phyloP scores from a whole-genome alignment of 192 early-diverging fungal species.

The Coemansia sp. region DNA sequence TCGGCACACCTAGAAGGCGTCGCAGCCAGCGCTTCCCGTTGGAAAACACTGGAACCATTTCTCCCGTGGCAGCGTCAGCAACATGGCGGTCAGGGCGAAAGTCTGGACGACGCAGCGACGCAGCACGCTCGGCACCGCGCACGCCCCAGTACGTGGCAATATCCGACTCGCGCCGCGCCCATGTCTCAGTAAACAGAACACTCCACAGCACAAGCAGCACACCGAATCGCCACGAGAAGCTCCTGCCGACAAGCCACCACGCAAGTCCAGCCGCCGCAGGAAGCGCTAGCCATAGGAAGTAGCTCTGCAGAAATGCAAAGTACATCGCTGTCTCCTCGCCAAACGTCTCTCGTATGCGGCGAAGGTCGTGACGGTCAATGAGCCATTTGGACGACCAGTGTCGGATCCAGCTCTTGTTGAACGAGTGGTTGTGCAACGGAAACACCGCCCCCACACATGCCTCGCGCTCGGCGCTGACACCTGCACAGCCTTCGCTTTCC shows the following conservation, averaged over 20 bases:
- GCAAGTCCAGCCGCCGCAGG: constrained; percentile 69
- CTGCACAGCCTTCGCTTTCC: constrained; percentile 31
- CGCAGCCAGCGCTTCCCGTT: constrained; percentile 70
- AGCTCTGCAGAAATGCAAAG: constrained; percentile 93
- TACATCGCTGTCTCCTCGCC: constrained; percentile 93
- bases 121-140: constrained; percentile 38
- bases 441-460: constrained; percentile 66
- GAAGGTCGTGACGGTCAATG: constrained; percentile 71
- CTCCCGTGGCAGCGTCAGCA: constrained; percentile 72
- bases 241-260: constrained; percentile 56
- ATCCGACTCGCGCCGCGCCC: constrained; percentile 76
- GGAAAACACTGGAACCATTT: constrained; percentile 71
- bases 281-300: constrained; percentile 71
- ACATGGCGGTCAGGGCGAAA: constrained; percentile 66
- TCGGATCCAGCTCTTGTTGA: constrained; percentile 81
- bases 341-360: constrained; percentile 75
- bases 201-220: constrained; percentile 67
- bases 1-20: constrained; percentile 58
- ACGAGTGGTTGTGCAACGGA: constrained; percentile 76
- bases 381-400: constrained; percentile 82
- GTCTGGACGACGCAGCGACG: constrained; percentile 62
- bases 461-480: constrained; percentile 60
- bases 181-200: constrained; percentile 74
- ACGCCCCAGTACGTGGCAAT: constrained; percentile 78
- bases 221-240: constrained; percentile 69